Conservation (phyloP, 176 grass and related monocot genomes). For the Musa schizocarpa region DNA sequence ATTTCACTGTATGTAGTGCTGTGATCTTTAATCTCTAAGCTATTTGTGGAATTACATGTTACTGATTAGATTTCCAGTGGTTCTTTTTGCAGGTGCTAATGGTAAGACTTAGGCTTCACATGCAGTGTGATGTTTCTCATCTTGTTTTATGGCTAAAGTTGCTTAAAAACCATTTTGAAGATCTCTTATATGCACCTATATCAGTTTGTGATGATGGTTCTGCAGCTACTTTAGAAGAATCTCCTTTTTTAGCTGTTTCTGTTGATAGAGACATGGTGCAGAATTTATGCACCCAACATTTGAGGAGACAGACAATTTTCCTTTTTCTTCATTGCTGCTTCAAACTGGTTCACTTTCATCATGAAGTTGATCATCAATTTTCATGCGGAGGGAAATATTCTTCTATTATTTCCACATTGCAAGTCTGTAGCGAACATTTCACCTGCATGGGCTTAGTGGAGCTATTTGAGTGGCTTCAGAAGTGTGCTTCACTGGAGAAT, state of each 20-base stretch:
- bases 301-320: constrained; percentile 56
- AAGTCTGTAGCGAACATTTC: constrained; percentile 41
- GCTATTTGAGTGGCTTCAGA: constrained; percentile 73
- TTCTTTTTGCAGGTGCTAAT: constrained; percentile 66
- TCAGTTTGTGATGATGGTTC: constrained; percentile 27
- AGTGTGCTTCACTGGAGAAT: constrained; percentile 31
- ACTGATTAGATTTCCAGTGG: constrained; percentile 13
- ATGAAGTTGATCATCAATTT: constrained; percentile 30
- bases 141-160: constrained; percentile 54
- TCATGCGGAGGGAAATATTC: constrained; percentile 30
- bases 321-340: constrained; percentile 68
- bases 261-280: constrained; percentile 26
- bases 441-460: constrained; percentile 41
- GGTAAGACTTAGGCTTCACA: constrained; percentile 44
- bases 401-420: constrained; percentile 24
- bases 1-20: constrained; percentile 6
- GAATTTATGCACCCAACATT: constrained; percentile 42
- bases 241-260: constrained; percentile 48
- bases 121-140: constrained; percentile 33
- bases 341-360: constrained; percentile 33
- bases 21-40: neutral
- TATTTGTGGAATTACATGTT: constrained; percentile 10
- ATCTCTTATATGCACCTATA: constrained; percentile 43
- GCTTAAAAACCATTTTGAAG: constrained; percentile 48
- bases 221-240: constrained; percentile 49